Evolutionary conservation across 2,329 filamentous ascomycete genomes (phyloP), one percentile per base, ranked within the genome.

Genomic region (Fusarium penzigii): DNA sequence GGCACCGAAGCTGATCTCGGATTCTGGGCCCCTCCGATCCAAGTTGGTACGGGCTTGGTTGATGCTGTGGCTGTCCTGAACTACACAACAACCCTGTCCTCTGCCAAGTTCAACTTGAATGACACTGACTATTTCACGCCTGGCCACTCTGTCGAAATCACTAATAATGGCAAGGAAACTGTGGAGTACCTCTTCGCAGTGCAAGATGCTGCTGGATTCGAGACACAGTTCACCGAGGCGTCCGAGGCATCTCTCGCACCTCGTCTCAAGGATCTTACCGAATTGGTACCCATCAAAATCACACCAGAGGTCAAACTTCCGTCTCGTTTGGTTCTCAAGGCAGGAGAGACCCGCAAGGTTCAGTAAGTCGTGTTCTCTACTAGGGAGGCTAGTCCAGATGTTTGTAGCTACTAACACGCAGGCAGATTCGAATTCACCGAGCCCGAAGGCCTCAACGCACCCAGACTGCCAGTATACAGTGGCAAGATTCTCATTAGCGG

Each of bases 51-150:
- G 42, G 75, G 75, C 9, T 64, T 76, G 5, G 66, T 78, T 41
- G 69, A 77, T 49, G 74, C 72, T n/a, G 70, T 67, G 48, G 72
- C 75, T 52, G 68, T 75, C 3, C 62, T 77, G 12, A 65, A 72
- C 38, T 69, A 73, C 29, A 69, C 51, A 2, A 74, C 72, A 1
- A 52, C 62, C 9, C 59, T 78, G 17, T 66, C 68, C 12, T 72
- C 71, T 5, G 69, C 71, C 16, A 74, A 70, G 52, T 67, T 78
- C 36, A 66, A 68, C 13, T 70, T 78, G 51, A 78, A 78, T 49
- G 76, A 78, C 54, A 78, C 75, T 2, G 65, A 66, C 25, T 58
- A 74, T 51, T 72, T 78, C n/a, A 7, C 20, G 20, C 5, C 20
- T 7, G 5, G 7, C 5, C 20, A 25, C 20, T 25, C 20, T 25